Base-by-base conservation (phyloP, 345 rosid species). In the Ceriops decandra region DNA sequence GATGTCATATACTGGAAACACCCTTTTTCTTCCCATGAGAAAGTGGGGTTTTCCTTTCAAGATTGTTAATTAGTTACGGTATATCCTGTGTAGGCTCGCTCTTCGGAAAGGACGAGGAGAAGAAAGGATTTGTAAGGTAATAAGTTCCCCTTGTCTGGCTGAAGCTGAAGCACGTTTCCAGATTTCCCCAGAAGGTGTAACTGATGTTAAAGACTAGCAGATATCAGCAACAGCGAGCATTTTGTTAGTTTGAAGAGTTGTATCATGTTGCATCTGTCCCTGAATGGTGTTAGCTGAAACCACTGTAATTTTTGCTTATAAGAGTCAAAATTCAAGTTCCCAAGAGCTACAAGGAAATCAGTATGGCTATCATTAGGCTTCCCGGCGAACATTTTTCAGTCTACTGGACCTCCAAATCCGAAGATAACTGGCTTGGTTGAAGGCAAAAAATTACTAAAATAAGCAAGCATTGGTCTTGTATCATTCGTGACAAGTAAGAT, bases 121-220 rank as follows among this genome's bases (percentile, higher is more conserved):
- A 77, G 97, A 95, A 76, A 88, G 96, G 42, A 91, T 95, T 60
- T 95, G 99, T 79, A 91, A 95, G 81, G 96, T 95, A 64, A 90
- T 95, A 75, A 91, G 99, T 77, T 95, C 99, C 13, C 97, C 96
- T 62, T 95, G 97, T 69, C 75, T 90, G 76, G 88, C 95, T 0
- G 99, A 95, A 79, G 97, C 96, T 0, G 96, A 95, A 74, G 99
- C 97, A 46, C 81, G 96, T 31, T 95, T 95, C 79, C 97, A 95
- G 75, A 82, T 95, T 71, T 82, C 92, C 28, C 46, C 88, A 16
- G 97, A 89, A 71, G 99, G 97, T 63, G 97, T 93, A 52, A 79
- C 82, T 67, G 98, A 92, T 74, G 90, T 84, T 66, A 91, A 91
- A 74, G 97, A 91, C 36, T 89, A 56, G 59, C 10, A 6, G 30